Evolutionary conservation across 2,329 filamentous ascomycete genomes (phyloP).

Genomic region (Aspergillus arachidicola): DNA sequence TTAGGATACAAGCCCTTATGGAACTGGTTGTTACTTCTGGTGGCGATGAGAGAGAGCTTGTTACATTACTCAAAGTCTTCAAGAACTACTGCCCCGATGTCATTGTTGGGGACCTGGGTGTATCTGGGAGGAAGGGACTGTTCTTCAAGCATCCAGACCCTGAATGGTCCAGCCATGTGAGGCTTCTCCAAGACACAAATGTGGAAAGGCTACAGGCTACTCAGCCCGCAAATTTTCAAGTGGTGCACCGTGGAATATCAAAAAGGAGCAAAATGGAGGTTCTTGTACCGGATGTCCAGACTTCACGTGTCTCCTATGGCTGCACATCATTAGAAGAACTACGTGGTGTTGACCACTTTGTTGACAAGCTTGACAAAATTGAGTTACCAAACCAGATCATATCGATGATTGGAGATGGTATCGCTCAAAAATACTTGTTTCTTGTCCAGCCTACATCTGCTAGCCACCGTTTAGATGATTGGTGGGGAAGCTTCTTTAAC

Average conservation of each 20-base stretch:
- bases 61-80: slow-evolving; percentile 77
- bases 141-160: slow-evolving; percentile 67
- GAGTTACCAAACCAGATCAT: slow-evolving; percentile 81
- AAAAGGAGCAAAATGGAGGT: slow-evolving; percentile 55
- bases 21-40: slow-evolving; percentile 51
- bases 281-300: slow-evolving; percentile 70
- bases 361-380: slow-evolving; percentile 73
- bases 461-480: slow-evolving; percentile 42
- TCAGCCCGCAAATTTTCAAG: slow-evolving; percentile 62
- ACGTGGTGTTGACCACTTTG: slow-evolving; percentile 69
- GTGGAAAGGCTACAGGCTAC: slow-evolving; percentile 45
- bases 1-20: slow-evolving; percentile 74
- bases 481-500: slow-evolving; percentile 42
- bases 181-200: slow-evolving; percentile 65
- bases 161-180: slow-evolving; percentile 71
- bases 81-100: slow-evolving; percentile 92
- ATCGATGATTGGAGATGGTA: slow-evolving; percentile 72
- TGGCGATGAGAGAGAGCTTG: slow-evolving; percentile 72
- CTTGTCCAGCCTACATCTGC: slow-evolving; percentile 61
- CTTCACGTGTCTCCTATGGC: slow-evolving; percentile 68
- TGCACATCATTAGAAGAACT: slow-evolving; percentile 71
- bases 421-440: slow-evolving; percentile 75
- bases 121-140: slow-evolving; percentile 36
- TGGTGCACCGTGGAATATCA: slow-evolving; percentile 56
- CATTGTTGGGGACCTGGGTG: slow-evolving; percentile 70